A percentile compares a stretch with the other conserved stretches of the same genome.
Conservation (phyloP, 805 yeast species). For the Saturnispora besseyi region DNA sequence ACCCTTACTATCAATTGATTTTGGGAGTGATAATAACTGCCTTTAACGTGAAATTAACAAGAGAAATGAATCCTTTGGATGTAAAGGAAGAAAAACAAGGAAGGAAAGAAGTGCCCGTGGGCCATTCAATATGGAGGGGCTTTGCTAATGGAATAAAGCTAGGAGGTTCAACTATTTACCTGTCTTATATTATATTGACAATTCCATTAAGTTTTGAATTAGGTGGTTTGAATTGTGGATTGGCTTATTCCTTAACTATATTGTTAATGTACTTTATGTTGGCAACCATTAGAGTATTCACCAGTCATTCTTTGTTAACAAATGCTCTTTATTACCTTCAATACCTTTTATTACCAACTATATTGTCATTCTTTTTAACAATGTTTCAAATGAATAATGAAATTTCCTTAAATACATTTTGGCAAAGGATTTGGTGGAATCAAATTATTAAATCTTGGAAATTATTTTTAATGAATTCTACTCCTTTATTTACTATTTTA, state of each 20-base stretch:
- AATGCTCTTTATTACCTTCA: constrained; percentile 61
- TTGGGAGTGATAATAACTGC: not conserved
- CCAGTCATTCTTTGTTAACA: constrained; percentile 14
- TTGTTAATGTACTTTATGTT: constrained; percentile 59
- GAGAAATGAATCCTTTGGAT: not conserved
- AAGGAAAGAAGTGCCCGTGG: not conserved
- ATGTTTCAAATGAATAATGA: constrained; percentile 34
- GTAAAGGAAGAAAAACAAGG: not conserved
- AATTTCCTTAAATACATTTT: constrained; percentile 8
- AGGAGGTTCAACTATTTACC: constrained; percentile 43
- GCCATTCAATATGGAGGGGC: not conserved
- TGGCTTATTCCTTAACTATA: constrained; percentile 71
- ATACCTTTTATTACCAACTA: constrained; percentile 27
- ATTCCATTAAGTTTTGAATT: constrained; percentile 84
- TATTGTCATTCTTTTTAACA: constrained; percentile 60
- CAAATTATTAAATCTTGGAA: constrained; percentile 53
- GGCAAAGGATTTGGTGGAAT: constrained; percentile 27
- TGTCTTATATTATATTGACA: constrained; percentile 63
- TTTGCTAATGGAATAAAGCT: not conserved
- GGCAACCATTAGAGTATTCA: constrained; percentile 54
- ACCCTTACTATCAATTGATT: not conserved
- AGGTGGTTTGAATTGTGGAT: constrained; percentile 89
- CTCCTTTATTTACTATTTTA: constrained; percentile 79
- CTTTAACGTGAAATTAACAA: not conserved
- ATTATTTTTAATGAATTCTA: constrained; percentile 60